These are phyloP conservation scores for Blastocystis sp. DNA, from an alignment of 352 stramenopile genomes.

Conservation along the genomic window DNA sequence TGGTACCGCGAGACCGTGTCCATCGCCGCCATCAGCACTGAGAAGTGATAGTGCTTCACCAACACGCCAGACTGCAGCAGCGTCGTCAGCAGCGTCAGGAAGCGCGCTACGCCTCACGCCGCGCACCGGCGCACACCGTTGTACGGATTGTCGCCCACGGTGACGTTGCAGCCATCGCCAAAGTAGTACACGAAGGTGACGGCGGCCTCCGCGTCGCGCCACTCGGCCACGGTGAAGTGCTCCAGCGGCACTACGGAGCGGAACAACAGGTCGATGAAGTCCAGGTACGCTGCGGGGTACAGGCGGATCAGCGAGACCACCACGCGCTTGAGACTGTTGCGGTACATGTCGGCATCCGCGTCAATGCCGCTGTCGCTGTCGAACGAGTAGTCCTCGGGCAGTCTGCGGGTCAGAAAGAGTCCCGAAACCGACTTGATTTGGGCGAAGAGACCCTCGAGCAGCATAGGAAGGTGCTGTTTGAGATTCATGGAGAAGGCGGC, in stretches of 20 bases:
- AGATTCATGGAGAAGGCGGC: slow-evolving; percentile 8
- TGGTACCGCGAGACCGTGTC: slow-evolving; percentile 51
- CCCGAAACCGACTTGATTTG: slow-evolving; percentile 12
- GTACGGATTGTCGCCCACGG: slow-evolving; percentile 4
- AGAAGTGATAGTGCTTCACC: slow-evolving; percentile 37
- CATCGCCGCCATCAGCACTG: slow-evolving; percentile 30
- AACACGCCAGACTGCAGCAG: background rate
- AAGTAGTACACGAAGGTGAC: slow-evolving; percentile 58
- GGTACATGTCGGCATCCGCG: slow-evolving; percentile 32
- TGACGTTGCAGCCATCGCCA: slow-evolving; percentile 57
- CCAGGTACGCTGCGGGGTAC: slow-evolving; percentile 35
- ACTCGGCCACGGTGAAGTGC: background rate
- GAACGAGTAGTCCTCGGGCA: slow-evolving; percentile 54
- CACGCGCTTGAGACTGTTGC: slow-evolving; percentile 27
- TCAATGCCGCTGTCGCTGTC: slow-evolving; percentile 57
- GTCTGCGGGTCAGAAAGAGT: background rate
- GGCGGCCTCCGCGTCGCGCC: slow-evolving; percentile 39
- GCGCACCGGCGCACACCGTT: background rate
- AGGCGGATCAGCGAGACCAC: slow-evolving; percentile 9
- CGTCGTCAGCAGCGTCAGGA: background rate
- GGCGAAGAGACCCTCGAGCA: slow-evolving; percentile 28
- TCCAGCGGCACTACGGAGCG: slow-evolving; percentile 6
- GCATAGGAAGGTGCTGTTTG: slow-evolving; percentile 4
- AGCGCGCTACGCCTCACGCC: background rate
- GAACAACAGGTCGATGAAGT: slow-evolving; percentile 39